Evolutionary conservation across 2,329 filamentous ascomycete species (phyloP).

Genomic region (Sarocladiaceae sp.): DNA sequence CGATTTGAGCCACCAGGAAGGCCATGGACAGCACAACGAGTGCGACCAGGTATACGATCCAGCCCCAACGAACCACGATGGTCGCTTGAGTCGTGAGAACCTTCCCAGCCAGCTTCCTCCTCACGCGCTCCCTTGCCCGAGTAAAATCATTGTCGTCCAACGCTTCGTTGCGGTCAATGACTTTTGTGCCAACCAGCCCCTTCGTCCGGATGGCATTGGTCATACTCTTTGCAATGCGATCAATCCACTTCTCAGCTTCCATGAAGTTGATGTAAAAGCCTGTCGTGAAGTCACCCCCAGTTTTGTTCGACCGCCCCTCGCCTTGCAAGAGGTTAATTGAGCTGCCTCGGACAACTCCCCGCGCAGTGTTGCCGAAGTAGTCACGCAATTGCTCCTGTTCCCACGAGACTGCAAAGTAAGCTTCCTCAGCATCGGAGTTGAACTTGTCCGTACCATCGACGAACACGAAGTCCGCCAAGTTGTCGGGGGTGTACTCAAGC

Average conservation of each 20-base stretch:
- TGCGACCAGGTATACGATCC: not conserved
- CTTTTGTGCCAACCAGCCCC: not conserved
- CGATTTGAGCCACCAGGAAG: not conserved
- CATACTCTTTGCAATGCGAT: not conserved
- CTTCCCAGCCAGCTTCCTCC: no score
- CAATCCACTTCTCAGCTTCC: not conserved
- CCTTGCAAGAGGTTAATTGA: not conserved
- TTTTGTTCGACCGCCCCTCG: no score
- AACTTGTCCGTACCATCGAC: not conserved
- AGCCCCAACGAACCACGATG: not conserved
- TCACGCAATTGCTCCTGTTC: not conserved
- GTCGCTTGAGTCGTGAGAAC: not conserved
- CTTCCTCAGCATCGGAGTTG: not conserved
- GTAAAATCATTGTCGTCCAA: no score
- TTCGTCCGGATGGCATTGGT: not conserved
- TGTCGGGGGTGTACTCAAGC: not conserved
- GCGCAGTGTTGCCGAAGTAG: not conserved
- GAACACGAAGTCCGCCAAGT: not conserved
- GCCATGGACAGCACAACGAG: not conserved
- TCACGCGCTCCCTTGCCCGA: not conserved
- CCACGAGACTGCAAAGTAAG: not conserved
- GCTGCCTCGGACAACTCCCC: not conserved
- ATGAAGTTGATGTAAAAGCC: not conserved
- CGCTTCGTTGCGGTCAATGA: no score
- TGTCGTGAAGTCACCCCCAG: not conserved